Evolutionary conservation across 306 rosid species (phyloP), one percentile per base, ranked within the genome.

Genomic region (Lathyrus sativus): DNA sequence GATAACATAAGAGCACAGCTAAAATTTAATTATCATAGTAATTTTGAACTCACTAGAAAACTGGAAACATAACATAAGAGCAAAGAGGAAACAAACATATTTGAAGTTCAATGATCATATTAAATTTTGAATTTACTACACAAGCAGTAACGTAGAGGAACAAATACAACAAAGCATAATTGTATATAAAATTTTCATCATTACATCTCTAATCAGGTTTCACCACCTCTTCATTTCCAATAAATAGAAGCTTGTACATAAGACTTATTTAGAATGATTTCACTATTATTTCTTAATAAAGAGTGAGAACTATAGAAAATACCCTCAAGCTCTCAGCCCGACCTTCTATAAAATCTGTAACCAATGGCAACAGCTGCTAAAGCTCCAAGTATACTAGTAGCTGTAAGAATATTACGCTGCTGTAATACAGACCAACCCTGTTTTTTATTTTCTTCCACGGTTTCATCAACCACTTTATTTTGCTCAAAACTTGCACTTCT

Each of bases 331-430:
- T 53, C 73, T 85, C 66, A 88, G 38, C 83, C 83, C 14, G 96
- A 81, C 79, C 89, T 88, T 76, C 86, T 81, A 53, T 83, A 81
- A 65, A 85, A 67, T 70, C 80, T 85, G 74, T 79, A 92, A 72
- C 88, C 96, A 71, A 86, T 90, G 7, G 82, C 82, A 13, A 85
- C 82, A 7, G 87, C 80, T 67, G 87, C 89, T 59, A 80, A 76
- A 44, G 88, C 89, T 77, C 98, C 93, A 72, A 90, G 26, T 38
- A 85, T 80, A 3, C 87, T 88, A 3, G 54, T 86, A 29, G 84
- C 83, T 17, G 90, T 62, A 44, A 78, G 79, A 41, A 89, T 60
- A n/a, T 88, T 85, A 61, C 80, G 85, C 76, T 86, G 79, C 58
- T 82, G 84, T 84, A 86, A 71, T 11, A 19, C 67, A 10, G 79